These are phyloP conservation scores for Musa acuminata DNA, from an alignment of 176 grass and related monocot species.

Conservation along the genomic window DNA sequence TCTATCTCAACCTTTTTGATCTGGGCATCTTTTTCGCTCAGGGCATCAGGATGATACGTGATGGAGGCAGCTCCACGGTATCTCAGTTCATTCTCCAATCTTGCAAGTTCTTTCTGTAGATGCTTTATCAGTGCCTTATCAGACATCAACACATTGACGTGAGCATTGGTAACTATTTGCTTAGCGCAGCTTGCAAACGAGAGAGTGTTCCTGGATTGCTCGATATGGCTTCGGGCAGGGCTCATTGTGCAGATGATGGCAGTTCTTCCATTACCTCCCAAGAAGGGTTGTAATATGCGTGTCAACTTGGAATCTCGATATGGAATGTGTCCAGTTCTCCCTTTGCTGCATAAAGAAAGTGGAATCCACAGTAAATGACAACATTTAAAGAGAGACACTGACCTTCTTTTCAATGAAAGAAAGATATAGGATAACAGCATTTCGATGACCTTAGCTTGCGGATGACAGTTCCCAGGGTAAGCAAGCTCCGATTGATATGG, in stretches of 20 bases:
- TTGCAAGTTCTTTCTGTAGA: conserved; percentile 69
- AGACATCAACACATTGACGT: conserved; percentile 75
- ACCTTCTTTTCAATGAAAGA: not conserved
- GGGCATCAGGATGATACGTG: conserved; percentile 35
- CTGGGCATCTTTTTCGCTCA: conserved; percentile 67
- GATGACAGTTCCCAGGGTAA: conserved; percentile 91
- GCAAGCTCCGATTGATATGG: conserved; percentile 84
- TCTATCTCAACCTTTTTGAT: conserved; percentile 53
- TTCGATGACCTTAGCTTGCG: conserved; percentile 71
- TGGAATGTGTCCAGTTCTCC: conserved; percentile 78
- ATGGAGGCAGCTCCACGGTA: conserved; percentile 41
- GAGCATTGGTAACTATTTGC: conserved; percentile 64
- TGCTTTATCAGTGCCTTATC: conserved; percentile 81
- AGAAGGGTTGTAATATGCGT: conserved; percentile 73
- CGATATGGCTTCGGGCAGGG: conserved; percentile 60
- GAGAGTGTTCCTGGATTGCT: conserved; percentile 87
- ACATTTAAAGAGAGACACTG: not conserved
- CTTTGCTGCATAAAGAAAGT: conserved; percentile 37
- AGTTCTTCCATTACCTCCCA: conserved; percentile 88
- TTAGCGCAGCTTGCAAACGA: conserved; percentile 86
- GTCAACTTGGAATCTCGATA: conserved; percentile 98
- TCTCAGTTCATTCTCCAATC: conserved; percentile 65
- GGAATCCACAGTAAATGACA: not conserved
- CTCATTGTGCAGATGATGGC: conserved; percentile 97
- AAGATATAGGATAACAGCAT: not conserved